Evolutionary conservation across 2,329 filamentous ascomycete species (phyloP), one percentile per base, ranked within the genome.

Genomic region (Neoascochyta sp.): DNA sequence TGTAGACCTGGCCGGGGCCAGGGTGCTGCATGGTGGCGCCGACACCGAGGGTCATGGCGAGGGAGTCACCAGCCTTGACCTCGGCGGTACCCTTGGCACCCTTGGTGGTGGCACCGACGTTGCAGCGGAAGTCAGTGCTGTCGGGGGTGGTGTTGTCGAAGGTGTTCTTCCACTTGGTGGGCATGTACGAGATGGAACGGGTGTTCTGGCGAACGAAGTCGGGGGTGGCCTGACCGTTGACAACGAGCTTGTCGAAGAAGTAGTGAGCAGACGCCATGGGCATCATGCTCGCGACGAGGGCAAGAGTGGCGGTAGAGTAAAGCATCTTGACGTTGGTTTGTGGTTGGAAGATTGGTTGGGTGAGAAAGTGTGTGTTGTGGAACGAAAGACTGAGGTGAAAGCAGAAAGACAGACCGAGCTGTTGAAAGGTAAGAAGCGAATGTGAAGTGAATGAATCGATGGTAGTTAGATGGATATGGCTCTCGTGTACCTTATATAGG

Each of bases 161-260:
- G 29, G 29, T 36, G 37, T 52, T 46, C 20, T 37, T 36, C 39
- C 41, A 52, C 32, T 47, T 50, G 24, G 50, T 48, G 4, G 52
- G 50, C 29, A 41, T 54, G 40, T 50, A 46, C 21, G 37, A 36
- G 12, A 31, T 32, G n/a, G 36, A 22, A 30, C 52, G 50, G 9
- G 47, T 42, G 33, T 47, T 54, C 33, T 47, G 33, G 26, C 53
- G 48, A 25, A 57, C 39, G 28, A 47, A 54, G 32, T 55, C 33
- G 22, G 36, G 32, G 14, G 46, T 41, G 22, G 38, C 40, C 16
- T 35, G 11, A 25, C 47, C 50, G 20, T 50, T 34, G 18, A 44
- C 22, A 20, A 50, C 27, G 16, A 47, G 30, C 7, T 25, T 35
- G 24, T 50, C 43, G 27, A 52, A 52, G 41, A 47, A 47, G 45